These are phyloP conservation scores for Beta macrorhiza DNA, from an alignment of 179 eudicot species.

Conservation along the genomic window DNA sequence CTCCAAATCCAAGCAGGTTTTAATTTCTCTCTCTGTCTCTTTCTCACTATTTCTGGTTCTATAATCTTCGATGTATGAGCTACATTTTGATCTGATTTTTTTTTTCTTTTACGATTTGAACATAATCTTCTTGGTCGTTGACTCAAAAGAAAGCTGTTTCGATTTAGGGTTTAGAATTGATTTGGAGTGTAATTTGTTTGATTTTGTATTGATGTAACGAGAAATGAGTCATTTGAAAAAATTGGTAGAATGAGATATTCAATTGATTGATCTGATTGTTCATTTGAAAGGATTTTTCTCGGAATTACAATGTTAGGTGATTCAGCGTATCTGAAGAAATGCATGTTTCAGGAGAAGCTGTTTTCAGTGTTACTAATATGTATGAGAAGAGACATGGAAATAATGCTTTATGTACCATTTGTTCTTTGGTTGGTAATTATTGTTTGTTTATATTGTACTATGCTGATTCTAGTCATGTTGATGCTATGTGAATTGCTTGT, in stretches of 20 bases:
- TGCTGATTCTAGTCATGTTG: background rate
- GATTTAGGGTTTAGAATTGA: constrained; percentile 3
- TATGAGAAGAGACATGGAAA: background rate
- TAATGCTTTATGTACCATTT: background rate
- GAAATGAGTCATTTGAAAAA: background rate
- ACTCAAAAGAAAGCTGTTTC: background rate
- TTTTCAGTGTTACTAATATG: no score
- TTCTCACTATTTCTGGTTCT: background rate
- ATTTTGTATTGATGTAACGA: background rate
- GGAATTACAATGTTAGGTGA: no score
- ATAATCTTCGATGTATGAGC: background rate
- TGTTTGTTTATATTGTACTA: background rate
- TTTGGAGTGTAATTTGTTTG: background rate
- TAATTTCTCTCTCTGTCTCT: background rate
- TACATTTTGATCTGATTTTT: constrained; percentile 9
- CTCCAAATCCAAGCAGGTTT: constrained; percentile 58
- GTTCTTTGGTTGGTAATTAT: background rate
- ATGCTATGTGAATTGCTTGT: background rate
- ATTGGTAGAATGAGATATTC: background rate
- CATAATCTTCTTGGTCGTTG: background rate
- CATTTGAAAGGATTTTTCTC: no score
- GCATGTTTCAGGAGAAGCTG: background rate
- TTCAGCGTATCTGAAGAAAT: background rate
- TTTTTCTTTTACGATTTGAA: background rate
- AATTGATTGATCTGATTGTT: no score